Base-by-base conservation (phyloP, 257 asterid genomes). In the Craterostigma plantagineum region DNA sequence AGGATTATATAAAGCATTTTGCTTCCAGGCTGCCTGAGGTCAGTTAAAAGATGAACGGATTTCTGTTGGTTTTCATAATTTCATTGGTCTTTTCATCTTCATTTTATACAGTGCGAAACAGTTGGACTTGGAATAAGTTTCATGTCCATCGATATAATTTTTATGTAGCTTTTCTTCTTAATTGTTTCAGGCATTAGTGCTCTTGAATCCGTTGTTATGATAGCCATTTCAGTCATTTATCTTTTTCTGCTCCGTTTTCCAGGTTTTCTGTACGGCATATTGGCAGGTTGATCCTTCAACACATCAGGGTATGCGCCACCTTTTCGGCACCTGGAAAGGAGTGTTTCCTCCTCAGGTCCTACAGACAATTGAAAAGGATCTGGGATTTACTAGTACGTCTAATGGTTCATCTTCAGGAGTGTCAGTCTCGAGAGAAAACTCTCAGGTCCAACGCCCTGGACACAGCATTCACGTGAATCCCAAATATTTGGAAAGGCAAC, bases 261-360 rank as follows among this genome's bases (percentile, higher is more conserved):
- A 79, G 92, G 92, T 79, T 51, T 79, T 75, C 68, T 75, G 80
- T 64, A 72, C 63, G 72, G 83, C 77, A 13, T 79, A 79, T 51
- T 62, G 64, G 43, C 86, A 75, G 55, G 92, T 75, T 43, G 82
- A 72, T 50, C 68, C 87, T 59, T 64, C 92, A 34, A 56, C 54
- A 48, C 92, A 72, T 67, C 60, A 60, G 55, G 72, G 79, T 53
- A 79, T 79, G 92, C 73, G 79, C 60, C 92, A 79, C 55, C 86
- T 79, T 58, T 78, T 79, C 52, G 79, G 87, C 52, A 79, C 92
- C 46, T 79, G 92, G 92, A 79, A 69, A 52, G 92, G 73, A 44
- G 83, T 75, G 16, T 79, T 79, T 34, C 77, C 77, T 53, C 61
- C 62, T 8, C 75, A 61, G 36, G 41, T 79, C 40, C 80, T 79